Evolutionary conservation across 148 eudicot genomes (phyloP).

Genomic region (Cornus suecica): DNA sequence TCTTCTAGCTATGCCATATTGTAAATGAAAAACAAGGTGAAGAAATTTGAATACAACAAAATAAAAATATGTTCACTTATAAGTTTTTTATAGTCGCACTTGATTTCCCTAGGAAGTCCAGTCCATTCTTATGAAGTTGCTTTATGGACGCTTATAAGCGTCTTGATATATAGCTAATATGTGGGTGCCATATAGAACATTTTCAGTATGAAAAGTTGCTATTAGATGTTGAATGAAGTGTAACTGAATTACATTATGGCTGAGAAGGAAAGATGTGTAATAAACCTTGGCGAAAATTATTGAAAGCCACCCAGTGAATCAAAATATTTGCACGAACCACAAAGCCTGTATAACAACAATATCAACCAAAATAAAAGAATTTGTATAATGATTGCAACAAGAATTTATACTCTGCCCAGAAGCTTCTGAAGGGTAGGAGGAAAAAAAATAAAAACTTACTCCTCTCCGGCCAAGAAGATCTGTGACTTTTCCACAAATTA

Average conservation of each 20-base stretch:
- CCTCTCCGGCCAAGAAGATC: constrained; percentile 44
- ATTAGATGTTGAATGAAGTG: too few relatives aligned
- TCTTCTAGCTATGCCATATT: too few relatives aligned
- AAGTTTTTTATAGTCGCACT: not conserved
- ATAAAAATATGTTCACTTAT: not conserved
- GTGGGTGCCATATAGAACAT: too few relatives aligned
- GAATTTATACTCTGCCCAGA: not conserved
- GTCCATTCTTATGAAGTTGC: too few relatives aligned
- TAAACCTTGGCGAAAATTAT: constrained; percentile 42
- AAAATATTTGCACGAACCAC: constrained; percentile 35
- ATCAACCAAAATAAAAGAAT: not conserved
- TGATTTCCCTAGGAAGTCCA: not conserved
- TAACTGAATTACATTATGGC: too few relatives aligned
- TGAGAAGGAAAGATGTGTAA: too few relatives aligned
- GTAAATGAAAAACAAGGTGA: not conserved
- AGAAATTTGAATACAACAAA: too few relatives aligned
- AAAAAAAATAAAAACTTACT: constrained; percentile 25
- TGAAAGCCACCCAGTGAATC: constrained; percentile 34
- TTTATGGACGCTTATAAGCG: too few relatives aligned
- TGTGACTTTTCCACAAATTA: constrained; percentile 42
- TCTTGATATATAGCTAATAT: too few relatives aligned
- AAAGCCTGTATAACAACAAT: constrained; percentile 38
- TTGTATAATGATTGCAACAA: not conserved
- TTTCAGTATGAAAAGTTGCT: too few relatives aligned
- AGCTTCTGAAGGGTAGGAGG: not conserved